Conservation (phyloP, 306 rosid genomes). For the Pueraria montana region DNA sequence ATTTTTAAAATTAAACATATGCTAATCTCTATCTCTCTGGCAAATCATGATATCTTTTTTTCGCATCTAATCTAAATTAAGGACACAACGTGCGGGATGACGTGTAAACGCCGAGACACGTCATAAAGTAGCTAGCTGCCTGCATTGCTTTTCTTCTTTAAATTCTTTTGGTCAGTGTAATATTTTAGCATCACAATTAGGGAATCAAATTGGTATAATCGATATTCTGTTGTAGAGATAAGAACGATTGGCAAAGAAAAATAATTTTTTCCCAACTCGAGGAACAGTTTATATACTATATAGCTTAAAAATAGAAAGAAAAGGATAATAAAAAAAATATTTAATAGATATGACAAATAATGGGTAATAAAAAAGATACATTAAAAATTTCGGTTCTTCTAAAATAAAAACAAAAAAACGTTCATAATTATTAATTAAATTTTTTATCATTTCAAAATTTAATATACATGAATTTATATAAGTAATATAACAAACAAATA, state of each 20-base stretch:
- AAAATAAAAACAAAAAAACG: too few relatives aligned
- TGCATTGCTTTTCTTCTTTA: background rate
- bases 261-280: too few relatives aligned
- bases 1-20: background rate
- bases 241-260: background rate
- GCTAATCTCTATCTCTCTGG: background rate
- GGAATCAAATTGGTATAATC: background rate
- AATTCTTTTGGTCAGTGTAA: background rate
- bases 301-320: too few relatives aligned
- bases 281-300: too few relatives aligned
- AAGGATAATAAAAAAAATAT: too few relatives aligned
- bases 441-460: too few relatives aligned
- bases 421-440: too few relatives aligned
- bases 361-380: background rate
- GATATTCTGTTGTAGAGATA: background rate
- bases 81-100: slow-evolving; percentile 18
- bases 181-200: background rate
- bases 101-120: background rate
- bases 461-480: too few relatives aligned
- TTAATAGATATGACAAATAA: background rate
- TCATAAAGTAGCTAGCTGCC: background rate
- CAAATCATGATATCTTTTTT: background rate
- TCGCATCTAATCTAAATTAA: background rate
- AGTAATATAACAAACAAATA: too few relatives aligned
- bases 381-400: too few relatives aligned